A percentile compares a stretch with the other conserved stretches of the same genome.
phyloP scores from a whole-genome alignment of 73 alveolate species.

The Paramecium octaurelia region DNA sequence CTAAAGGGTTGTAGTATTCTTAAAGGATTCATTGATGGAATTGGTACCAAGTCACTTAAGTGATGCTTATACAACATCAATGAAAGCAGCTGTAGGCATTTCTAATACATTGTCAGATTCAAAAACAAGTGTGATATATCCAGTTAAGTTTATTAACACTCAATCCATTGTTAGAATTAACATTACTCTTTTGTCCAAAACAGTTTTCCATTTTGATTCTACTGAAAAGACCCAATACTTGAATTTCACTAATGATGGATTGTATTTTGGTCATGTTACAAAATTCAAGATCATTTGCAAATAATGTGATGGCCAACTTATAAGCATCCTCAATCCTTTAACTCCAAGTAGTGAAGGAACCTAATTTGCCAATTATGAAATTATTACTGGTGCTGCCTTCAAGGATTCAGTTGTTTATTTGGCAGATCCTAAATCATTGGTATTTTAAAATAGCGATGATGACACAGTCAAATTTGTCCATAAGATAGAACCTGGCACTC shows the following conservation, averaged over 20 bases:
- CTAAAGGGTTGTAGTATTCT: neutral
- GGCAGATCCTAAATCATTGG: neutral
- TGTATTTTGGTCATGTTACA: neutral
- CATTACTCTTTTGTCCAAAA: neutral
- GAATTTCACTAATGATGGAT: neutral
- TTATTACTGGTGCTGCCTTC: neutral
- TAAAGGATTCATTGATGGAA: neutral
- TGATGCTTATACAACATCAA: neutral
- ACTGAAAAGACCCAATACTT: neutral
- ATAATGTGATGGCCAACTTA: neutral
- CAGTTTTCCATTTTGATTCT: neutral
- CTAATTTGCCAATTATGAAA: neutral
- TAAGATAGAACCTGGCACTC: neutral
- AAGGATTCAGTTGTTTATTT: neutral
- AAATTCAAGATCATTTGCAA: neutral
- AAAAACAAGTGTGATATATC: neutral
- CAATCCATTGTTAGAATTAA: neutral
- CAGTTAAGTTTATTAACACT: conserved; percentile 2
- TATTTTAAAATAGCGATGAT: neutral
- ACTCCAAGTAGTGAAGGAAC: neutral
- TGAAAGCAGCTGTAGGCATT: neutral
- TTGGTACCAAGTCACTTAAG: neutral
- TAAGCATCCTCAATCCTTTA: neutral
- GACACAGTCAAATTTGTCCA: neutral
- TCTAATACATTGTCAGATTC: neutral